phyloP scores from a whole-genome alignment of 768 basidiomycete species.

The Phlebiopsis flavidoalba region DNA sequence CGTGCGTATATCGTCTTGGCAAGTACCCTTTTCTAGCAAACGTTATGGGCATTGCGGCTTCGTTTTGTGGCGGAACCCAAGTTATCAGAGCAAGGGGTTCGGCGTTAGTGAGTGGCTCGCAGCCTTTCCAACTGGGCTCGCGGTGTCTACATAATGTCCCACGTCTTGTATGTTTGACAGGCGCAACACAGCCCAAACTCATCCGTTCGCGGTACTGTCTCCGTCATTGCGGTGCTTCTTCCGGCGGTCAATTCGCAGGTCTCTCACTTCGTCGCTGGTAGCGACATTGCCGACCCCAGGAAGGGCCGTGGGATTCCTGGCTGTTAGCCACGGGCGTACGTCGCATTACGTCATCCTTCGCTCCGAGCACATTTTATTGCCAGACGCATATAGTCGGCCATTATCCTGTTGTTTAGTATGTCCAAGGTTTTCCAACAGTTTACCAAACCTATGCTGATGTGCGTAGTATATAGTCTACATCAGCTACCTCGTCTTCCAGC shows the following conservation, averaged over 20 bases:
- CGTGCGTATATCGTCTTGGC: conserved; percentile 22
- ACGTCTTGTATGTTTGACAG: conserved; percentile 28
- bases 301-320: conserved; percentile 41
- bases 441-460: not conserved
- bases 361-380: not conserved
- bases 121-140: not conserved
- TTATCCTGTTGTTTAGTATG: conserved; percentile 74
- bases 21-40: conserved; percentile 1
- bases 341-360: conserved; percentile 5
- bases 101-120: conserved; percentile 49
- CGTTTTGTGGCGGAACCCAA: conserved; percentile 72
- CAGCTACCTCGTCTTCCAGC: conserved; percentile 74
- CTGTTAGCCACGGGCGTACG: conserved; percentile 76
- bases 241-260: too few species aligned
- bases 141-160: not conserved
- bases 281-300: conserved; percentile 5
- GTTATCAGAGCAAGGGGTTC: conserved; percentile 76
- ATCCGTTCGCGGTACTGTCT: conserved; percentile 66
- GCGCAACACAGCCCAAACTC: conserved; percentile 68
- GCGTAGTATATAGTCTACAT: conserved; percentile 53
- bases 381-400: conserved; percentile 47
- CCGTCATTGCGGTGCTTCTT: conserved; percentile 73
- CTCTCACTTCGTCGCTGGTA: conserved; percentile 57
- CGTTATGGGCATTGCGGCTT: conserved; percentile 73
- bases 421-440: not conserved